Evolutionary conservation across 73 alveolate species (phyloP), one percentile per base, ranked within the genome.

Genomic region (Stentor roeselii): DNA sequence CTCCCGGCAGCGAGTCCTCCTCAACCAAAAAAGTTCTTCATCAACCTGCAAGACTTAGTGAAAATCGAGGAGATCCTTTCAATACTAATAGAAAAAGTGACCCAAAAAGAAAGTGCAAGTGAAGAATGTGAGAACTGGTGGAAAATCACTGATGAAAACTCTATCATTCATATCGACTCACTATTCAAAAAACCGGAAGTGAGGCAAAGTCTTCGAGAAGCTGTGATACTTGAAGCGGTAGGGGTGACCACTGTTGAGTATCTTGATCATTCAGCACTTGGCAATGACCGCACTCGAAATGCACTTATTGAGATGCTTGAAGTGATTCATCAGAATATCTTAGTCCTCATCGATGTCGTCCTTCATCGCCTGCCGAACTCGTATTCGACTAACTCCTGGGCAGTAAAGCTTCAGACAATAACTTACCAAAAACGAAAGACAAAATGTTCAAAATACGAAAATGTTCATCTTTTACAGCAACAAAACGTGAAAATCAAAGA

Each of bases 281-380:
- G 84, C 21, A 39, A 76, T 67, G 80, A 67, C 14, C 76, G 39
- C 32, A 35, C 75, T 67, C 27, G 60, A 1, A 15, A n/a, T 6
- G 75, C 84, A 37, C 86, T 88, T 3, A 78, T 59, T 59, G 85
- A 78, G 59, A n/a, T 90, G 88, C 86, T 90, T 3, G 60, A 39
- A 37, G 58, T 42, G 36, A 86, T 89, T 31, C 92, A 91, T 60
- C 87, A 91, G 60, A 88, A 78, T 77, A 87, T 88, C 82, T 83
- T 89, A 31, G 50, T 58, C 37, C 85, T 89, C 2, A 58, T 88
- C 42, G 93, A 91, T 31, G 39, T 91, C 32, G 84, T 91, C 59
- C n/a, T 91, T 36, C 84, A 78, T 39, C 67, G 90, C 50, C 78
- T 88, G 3, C 92, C 93, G 11, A 80, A 60, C 11, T 88, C 86